These are phyloP conservation scores for Pseudogymnoascus sp. DNA, from an alignment of 2,329 filamentous ascomycete genomes.

Conservation along the genomic window DNA sequence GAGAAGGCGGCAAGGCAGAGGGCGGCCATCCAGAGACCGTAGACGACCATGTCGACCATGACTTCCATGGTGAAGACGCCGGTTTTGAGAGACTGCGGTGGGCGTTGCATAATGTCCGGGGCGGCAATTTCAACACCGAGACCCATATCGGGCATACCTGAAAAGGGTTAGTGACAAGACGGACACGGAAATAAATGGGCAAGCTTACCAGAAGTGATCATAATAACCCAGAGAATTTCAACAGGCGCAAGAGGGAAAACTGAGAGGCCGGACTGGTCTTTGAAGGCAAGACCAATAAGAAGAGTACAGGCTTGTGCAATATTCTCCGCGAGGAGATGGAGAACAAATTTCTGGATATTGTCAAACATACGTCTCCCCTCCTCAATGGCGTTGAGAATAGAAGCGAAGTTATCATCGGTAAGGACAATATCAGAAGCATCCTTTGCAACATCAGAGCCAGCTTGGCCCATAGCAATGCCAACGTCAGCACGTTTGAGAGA, in stretches of 20 bases:
- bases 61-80: constrained; percentile 76
- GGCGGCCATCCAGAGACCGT: constrained; percentile 69
- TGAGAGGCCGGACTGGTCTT: constrained; percentile 62
- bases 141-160: constrained; percentile 71
- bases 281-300: constrained; percentile 74
- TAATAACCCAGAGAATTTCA: constrained; percentile 90
- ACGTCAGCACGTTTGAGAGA: constrained; percentile 83
- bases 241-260: constrained; percentile 82
- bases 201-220: constrained; percentile 68
- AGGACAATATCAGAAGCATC: constrained; percentile 84
- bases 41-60: constrained; percentile 71
- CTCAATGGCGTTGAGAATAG: constrained; percentile 65
- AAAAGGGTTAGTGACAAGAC: neutral
- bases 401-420: constrained; percentile 83
- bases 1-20: constrained; percentile 59
- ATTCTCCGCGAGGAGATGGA: constrained; percentile 73
- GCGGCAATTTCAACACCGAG: constrained; percentile 72
- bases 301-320: constrained; percentile 77
- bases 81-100: constrained; percentile 60
- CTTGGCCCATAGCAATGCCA: constrained; percentile 70
- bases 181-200: neutral
- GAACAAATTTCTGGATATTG: constrained; percentile 73
- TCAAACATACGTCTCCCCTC: constrained; percentile 64
- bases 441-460: constrained; percentile 69
- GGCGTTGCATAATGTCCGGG: constrained; percentile 70